Evolutionary conservation across 371 early-diverging fungal species (phyloP), one percentile per base, ranked within the genome.

Genomic region (Basidiobolus meristosporus): DNA sequence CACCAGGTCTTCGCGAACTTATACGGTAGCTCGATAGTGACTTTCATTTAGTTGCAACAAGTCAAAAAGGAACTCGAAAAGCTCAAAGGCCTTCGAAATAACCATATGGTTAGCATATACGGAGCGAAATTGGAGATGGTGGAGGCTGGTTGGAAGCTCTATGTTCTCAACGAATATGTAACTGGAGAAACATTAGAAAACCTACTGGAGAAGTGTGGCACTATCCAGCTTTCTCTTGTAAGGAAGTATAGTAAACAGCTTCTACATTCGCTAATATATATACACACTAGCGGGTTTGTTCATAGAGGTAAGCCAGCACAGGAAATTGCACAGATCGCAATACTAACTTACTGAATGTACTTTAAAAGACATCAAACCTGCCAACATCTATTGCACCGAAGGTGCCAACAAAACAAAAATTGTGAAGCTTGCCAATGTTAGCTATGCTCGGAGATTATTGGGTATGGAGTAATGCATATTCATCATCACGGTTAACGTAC

Each of bases 1-100:
- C n/a, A n/a, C n/a, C n/a, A n/a, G n/a, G n/a, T n/a, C n/a, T n/a
- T n/a, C n/a, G n/a, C n/a, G n/a, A n/a, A n/a, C n/a, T n/a, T n/a
- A n/a, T n/a, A n/a, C n/a, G n/a, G n/a, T n/a, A n/a, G n/a, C n/a
- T n/a, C n/a, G n/a, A 18, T 6, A 19, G 21, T 23, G 14, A 14
- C 31, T 1, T 23, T 28, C 11, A 3, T 7, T 20, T 39, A 61
- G 44, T 37, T 71, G 15, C 70, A 74, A 47, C 70, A 70, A 19
- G 53, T 74, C 3, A 70, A 74, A 38, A 51, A 63, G 38, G 75
- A 74, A 36, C 43, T 74, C 14, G 67, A 68, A n/a, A 54, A 70
- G 17, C 40, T 74, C 2, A 56, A 68, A 32, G 48, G 63, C 2
- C 45, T 71, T 10, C 61, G 67, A 15, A 65, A 71, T 41, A 59